Base-by-base conservation (phyloP, 495 filamentous ascomycete genomes). In the Talaromyces ruber region DNA sequence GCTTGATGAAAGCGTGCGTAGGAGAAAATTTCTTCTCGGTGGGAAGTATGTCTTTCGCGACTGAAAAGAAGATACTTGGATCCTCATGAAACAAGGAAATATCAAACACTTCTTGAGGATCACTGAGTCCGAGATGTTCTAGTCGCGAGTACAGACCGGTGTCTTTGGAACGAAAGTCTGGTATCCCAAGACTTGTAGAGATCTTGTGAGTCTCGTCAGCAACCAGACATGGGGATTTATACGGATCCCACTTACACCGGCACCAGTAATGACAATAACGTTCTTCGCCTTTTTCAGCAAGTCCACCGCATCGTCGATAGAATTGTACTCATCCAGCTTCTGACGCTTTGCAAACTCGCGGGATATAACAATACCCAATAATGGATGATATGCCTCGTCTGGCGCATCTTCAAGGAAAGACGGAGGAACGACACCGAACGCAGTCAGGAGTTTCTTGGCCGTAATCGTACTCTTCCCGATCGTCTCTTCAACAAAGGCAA, bases 71-170 rank as follows among this genome's bases (percentile, higher is more conserved):
- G 62, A 93, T 90, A 59, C 76, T 86, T 5, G 93, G 94, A 65
- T 98, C 90, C 61, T 93, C 84, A 54, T 84, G 84, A 71, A 98
- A 98, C 45, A 91, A 73, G 24, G 84, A 73, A 61, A 98, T 93
- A 70, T 96, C 91, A 67, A 98, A 98, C 9, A 97, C 93, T 64
- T 97, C 92, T 68, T 97, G 92, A 0, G 93, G 93, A 65, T 97
- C 93, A 62, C 76, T 86, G 51, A 94, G 83, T 9, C 88, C 88
- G 57, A 87, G 72, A 66, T 90, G 86, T 64, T 81, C 86, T 11
- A 98, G 79, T 66, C 92, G 88, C 26, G 92, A 88, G 61, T 83
- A 83, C 3, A 88, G 81, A 39, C 85, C 85, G 5, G 84, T 85
- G 64, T 82, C 80, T 64, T 87, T 85, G n/a, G 84, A 86, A 34